These are phyloP conservation scores for Termitomyces sp. DNA, from an alignment of 1,284 basidiomycete species.

Conservation along the genomic window DNA sequence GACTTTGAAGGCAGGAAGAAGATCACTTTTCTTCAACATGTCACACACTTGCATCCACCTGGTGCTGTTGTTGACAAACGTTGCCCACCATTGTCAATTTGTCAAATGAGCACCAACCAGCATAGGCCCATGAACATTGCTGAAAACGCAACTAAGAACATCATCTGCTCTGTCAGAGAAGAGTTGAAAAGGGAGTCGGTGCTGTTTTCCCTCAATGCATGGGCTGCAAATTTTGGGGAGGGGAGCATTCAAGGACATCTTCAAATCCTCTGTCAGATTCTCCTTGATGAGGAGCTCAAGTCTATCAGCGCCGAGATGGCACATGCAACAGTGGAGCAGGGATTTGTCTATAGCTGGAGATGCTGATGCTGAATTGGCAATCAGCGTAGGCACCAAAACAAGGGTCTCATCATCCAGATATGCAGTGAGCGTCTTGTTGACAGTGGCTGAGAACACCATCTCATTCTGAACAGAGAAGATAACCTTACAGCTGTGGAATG, in stretches of 20 bases:
- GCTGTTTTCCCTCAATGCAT: constrained; percentile 15
- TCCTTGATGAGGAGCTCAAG: constrained; percentile 9
- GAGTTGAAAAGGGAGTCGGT: constrained; percentile 6
- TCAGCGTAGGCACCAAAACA: neutral
- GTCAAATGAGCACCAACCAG: constrained; percentile 3
- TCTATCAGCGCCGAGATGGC: constrained; percentile 9
- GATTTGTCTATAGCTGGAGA: neutral
- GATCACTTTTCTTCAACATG: constrained; percentile 22
- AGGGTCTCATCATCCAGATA: constrained; percentile 1
- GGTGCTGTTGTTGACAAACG: constrained; percentile 25
- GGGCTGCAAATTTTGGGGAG: constrained; percentile 11
- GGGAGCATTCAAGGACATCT: neutral
- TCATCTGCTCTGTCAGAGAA: neutral
- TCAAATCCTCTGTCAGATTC: constrained; percentile 4
- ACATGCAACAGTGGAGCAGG: constrained; percentile 8
- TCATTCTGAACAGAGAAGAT: neutral
- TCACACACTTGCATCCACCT: constrained; percentile 13
- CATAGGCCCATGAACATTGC: constrained; percentile 26
- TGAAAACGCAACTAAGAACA: constrained; percentile 6
- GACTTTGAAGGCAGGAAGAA: constrained; percentile 21
- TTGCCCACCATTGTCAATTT: constrained; percentile 24
- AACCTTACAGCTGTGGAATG: neutral
- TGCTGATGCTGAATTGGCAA: neutral
- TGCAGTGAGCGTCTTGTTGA: neutral
- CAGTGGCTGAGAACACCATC: constrained; percentile 1